These are phyloP conservation scores for Exobasidium rhododendri DNA, from an alignment of 1,284 basidiomycete genomes.

Conservation along the genomic window DNA sequence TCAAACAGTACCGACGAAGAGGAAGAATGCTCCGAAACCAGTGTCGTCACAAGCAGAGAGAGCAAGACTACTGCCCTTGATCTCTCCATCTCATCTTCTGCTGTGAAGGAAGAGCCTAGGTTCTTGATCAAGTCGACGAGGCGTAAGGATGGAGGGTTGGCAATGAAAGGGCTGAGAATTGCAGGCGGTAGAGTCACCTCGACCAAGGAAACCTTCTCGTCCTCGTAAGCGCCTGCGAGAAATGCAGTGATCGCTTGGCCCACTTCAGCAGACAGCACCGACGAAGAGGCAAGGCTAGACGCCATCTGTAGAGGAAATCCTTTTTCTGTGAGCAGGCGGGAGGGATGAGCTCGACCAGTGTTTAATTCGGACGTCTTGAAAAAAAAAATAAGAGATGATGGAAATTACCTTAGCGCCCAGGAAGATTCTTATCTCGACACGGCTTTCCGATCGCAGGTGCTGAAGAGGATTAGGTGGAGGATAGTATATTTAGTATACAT, in stretches of 20 bases:
- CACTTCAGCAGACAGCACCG: background rate
- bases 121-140: slow-evolving; percentile 11
- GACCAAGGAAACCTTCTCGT: background rate
- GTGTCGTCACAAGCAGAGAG: slow-evolving; percentile 13
- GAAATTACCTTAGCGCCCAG: no score
- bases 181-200: background rate
- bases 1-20: slow-evolving; percentile 60
- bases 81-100: slow-evolving; percentile 11
- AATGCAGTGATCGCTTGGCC: background rate
- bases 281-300: background rate
- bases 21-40: slow-evolving; percentile 7
- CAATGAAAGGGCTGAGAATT: background rate
- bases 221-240: background rate
- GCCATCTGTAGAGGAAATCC: no score
- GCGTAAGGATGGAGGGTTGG: background rate
- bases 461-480: no score
- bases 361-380: no score
- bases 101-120: slow-evolving; percentile 10
- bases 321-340: no score
- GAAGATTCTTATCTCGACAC: no score
- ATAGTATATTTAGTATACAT: no score
- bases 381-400: no score
- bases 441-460: no score
- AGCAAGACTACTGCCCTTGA: slow-evolving; percentile 12
- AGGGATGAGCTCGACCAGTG: no score